Percentiles rank a stretch among this genome's conserved stretches.
phyloP scores from a whole-genome alignment of 179 eudicot species.

The Carnegiea gigantea region DNA sequence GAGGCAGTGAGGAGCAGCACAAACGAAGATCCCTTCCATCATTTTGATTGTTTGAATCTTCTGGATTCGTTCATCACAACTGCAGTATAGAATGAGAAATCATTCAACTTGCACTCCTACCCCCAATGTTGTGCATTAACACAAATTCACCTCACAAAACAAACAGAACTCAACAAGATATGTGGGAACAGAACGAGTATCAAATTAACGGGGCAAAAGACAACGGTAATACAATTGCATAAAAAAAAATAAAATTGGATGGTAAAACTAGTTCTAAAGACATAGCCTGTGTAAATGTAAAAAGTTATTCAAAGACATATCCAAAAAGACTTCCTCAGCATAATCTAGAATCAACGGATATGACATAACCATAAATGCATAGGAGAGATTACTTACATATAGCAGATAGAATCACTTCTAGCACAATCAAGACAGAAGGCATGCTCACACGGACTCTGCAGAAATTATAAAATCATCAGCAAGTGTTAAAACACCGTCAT shows the following conservation, averaged over 20 bases:
- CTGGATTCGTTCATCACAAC: slow-evolving; percentile 89
- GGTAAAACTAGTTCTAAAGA: not conserved
- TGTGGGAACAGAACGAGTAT: not conserved
- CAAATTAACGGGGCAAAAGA: not conserved
- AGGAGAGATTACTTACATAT: slow-evolving; percentile 60
- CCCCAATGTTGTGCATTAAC: not conserved
- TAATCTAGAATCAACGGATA: not conserved
- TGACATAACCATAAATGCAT: not conserved
- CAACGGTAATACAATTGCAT: not conserved
- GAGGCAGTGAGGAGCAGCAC: slow-evolving; percentile 97
- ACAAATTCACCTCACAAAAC: not conserved
- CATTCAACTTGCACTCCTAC: not conserved
- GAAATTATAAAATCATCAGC: slow-evolving; percentile 24
- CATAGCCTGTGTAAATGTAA: not conserved
- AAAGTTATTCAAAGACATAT: not conserved
- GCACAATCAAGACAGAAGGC: slow-evolving; percentile 96
- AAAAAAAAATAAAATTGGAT: not conserved
- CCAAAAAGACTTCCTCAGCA: not conserved
- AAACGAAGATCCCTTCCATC: slow-evolving; percentile 87
- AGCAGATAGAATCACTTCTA: slow-evolving; percentile 92
- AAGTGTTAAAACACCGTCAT: not conserved
- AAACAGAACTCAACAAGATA: not conserved
- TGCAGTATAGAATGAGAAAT: slow-evolving; percentile 28
- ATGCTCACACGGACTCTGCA: slow-evolving; percentile 99
- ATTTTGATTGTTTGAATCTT: slow-evolving; percentile 91